Conservation (phyloP, 495 filamentous ascomycete genomes). For the Xylaria intraflava region DNA sequence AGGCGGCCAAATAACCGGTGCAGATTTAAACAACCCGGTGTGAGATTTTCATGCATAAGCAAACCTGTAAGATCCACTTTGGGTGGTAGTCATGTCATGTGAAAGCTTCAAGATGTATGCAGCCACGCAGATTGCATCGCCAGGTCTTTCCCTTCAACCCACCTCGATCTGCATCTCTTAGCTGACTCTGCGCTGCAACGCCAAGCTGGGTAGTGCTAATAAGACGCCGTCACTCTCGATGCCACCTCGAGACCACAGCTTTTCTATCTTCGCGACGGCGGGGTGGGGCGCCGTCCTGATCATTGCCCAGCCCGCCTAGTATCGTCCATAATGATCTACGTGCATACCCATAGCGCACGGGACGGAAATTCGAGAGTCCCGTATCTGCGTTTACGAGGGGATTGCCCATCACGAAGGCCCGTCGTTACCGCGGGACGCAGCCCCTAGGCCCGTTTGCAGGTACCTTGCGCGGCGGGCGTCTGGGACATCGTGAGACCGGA, state of each 20-base stretch:
- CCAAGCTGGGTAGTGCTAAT: conserved; percentile 3
- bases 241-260: background rate
- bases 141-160: conserved; percentile 7
- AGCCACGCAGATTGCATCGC: conserved; percentile 8
- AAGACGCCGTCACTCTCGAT: background rate
- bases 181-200: conserved; percentile 8
- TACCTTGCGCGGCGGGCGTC: too few species aligned
- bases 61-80: background rate
- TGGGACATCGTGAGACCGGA: too few species aligned
- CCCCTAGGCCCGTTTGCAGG: too few species aligned
- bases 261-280: background rate
- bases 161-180: background rate
- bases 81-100: conserved; percentile 16
- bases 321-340: too few species aligned
- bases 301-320: too few species aligned
- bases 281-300: background rate
- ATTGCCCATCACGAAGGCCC: too few species aligned
- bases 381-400: too few species aligned
- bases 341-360: too few species aligned
- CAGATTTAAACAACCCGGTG: conserved; percentile 25
- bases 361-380: too few species aligned
- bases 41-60: conserved; percentile 22
- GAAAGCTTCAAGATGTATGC: conserved; percentile 14
- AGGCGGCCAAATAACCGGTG: conserved; percentile 18
- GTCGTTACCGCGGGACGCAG: too few species aligned